Conservation (phyloP, 2,329 filamentous ascomycete genomes). For the Pyricularia grisea region DNA sequence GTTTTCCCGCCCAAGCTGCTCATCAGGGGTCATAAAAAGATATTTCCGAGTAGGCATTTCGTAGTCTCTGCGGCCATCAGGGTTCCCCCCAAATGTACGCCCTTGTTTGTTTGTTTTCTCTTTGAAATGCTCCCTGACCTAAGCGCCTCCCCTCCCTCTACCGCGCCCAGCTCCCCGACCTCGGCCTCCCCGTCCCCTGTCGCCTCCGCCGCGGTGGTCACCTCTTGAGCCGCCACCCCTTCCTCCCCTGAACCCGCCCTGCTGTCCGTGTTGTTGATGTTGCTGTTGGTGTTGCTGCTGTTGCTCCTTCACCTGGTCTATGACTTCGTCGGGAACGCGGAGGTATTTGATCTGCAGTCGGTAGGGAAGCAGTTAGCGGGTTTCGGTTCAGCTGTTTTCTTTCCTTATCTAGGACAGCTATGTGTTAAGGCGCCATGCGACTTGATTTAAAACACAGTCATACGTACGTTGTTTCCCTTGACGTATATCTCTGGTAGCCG, state of each 20-base stretch:
- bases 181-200: conserved; percentile 27
- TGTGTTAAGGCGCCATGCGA: neutral
- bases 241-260: conserved; percentile 28
- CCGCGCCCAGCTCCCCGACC: conserved; percentile 13
- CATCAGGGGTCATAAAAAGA: neutral
- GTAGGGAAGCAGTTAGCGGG: conserved; percentile 8
- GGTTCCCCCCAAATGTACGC: neutral
- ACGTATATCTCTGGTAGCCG: conserved; percentile 91
- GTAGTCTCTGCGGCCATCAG: neutral
- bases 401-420: neutral
- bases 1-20: neutral
- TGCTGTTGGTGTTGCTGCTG: conserved; percentile 66
- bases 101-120: neutral
- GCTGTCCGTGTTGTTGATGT: conserved; percentile 34
- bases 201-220: conserved; percentile 2
- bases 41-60: neutral
- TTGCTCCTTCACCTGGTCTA: conserved; percentile 88
- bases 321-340: conserved; percentile 90
- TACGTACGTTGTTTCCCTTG: conserved; percentile 86
- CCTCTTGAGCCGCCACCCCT: conserved; percentile 27
- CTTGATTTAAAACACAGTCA: neutral
- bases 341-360: conserved; percentile 91
- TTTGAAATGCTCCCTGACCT: neutral
- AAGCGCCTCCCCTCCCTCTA: neutral
- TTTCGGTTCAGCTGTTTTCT: no score